phyloP scores from a whole-genome alignment of 345 rosid species.

The Hirschfeldia incana region DNA sequence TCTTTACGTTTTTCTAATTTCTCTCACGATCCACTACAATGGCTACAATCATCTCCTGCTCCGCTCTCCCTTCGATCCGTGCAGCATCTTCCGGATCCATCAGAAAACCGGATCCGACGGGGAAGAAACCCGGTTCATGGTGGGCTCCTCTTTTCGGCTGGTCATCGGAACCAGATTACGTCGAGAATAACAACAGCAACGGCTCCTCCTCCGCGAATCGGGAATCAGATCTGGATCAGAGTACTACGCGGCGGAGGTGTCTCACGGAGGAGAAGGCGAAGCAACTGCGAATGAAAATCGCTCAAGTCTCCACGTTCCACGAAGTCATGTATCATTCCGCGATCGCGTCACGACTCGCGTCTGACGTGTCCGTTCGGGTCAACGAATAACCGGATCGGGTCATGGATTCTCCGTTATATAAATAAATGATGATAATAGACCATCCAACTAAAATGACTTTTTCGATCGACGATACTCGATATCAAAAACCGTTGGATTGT shows the following conservation, averaged over 20 bases:
- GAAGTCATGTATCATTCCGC: conserved; percentile 78
- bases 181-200: conserved; percentile 10
- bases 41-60: conserved; percentile 53
- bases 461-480: not conserved
- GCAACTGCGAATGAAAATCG: conserved; percentile 56
- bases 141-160: conserved; percentile 72
- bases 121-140: conserved; percentile 44
- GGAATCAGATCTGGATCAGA: conserved; percentile 23
- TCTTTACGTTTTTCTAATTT: not conserved
- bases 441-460: not conserved
- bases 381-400: conserved; percentile 22
- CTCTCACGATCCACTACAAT: conserved; percentile 29
- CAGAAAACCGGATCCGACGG: conserved; percentile 29
- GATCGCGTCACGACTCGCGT: conserved; percentile 70
- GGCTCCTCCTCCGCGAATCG: conserved; percentile 1
- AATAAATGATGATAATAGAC: not conserved
- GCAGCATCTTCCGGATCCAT: conserved; percentile 43
- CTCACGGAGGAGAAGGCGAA: conserved; percentile 78
- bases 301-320: conserved; percentile 55
- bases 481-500: conserved; percentile 12
- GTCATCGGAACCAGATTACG: conserved; percentile 67
- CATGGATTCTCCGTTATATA: not conserved
- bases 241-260: conserved; percentile 43
- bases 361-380: conserved; percentile 45
- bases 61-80: conserved; percentile 44